Evolutionary conservation across 2,329 filamentous ascomycete species (phyloP).

Genomic region (Ambrosiella beaveri): DNA sequence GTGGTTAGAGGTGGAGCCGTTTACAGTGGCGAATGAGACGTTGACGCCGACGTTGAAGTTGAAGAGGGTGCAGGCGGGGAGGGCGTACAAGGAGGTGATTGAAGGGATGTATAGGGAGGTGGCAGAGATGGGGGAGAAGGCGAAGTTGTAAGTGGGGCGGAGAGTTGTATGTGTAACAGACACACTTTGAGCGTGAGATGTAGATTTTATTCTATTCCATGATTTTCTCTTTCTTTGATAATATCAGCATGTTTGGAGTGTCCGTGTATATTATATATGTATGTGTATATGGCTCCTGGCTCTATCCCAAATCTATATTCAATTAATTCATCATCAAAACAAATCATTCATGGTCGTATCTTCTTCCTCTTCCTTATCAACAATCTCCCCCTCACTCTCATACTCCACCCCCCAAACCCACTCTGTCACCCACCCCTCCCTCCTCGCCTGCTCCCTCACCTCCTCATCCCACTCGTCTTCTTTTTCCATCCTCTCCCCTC

Average conservation of each 20-base stretch:
- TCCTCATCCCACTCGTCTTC: constrained; percentile 12
- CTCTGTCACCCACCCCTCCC: constrained; percentile 18
- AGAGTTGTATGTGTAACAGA: not conserved
- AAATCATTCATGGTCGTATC: not conserved
- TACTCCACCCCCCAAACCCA: constrained; percentile 19
- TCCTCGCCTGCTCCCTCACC: constrained; percentile 14
- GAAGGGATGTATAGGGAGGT: constrained; percentile 41
- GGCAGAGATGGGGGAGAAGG: constrained; percentile 15
- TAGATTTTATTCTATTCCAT: not conserved
- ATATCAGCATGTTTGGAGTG: no score
- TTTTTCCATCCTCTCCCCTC: not conserved
- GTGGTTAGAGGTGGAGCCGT: constrained; percentile 68
- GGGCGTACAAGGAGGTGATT: constrained; percentile 35
- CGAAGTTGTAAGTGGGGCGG: constrained; percentile 1
- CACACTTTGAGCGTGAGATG: not conserved
- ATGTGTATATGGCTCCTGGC: no score
- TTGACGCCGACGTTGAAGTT: constrained; percentile 68
- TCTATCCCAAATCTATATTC: not conserved
- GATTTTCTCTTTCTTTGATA: no score
- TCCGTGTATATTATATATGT: no score
- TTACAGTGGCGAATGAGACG: constrained; percentile 82
- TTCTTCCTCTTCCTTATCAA: not conserved
- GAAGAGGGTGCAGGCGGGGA: constrained; percentile 39
- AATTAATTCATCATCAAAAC: not conserved
- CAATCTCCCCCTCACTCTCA: not conserved